Conservation (phyloP, 345 rosid genomes). For the Microthlaspi erraticum region DNA sequence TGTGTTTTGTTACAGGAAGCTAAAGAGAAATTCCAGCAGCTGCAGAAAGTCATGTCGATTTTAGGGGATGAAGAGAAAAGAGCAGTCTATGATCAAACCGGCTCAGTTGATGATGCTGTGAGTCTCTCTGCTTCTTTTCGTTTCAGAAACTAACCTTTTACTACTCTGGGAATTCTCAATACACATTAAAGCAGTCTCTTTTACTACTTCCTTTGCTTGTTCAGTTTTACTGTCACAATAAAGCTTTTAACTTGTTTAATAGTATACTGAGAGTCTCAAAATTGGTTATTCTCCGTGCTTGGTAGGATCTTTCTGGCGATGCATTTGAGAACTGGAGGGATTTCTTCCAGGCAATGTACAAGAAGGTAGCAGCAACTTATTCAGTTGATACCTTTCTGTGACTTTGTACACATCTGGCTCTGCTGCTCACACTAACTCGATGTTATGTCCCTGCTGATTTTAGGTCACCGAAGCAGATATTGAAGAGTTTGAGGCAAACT, state of each 20-base stretch:
- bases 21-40: constrained; percentile 92
- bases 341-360: constrained; percentile 67
- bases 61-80: constrained; percentile 91
- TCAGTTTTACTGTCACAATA: not conserved
- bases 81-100: constrained; percentile 85
- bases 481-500: constrained; percentile 80
- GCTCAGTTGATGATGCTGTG: constrained; percentile 86
- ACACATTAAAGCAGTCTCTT: not conserved
- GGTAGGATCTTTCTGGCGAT: constrained; percentile 79
- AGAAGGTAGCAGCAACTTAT: constrained; percentile 55
- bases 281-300: constrained; percentile 19
- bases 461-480: constrained; percentile 85
- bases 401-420: not conserved
- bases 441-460: constrained; percentile 8
- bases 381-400: not conserved
- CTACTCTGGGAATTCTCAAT: not conserved
- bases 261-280: not conserved
- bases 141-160: too few species aligned
- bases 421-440: constrained; percentile 14
- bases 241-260: constrained; percentile 9
- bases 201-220: not conserved
- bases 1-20: constrained; percentile 61
- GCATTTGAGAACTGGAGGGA: constrained; percentile 62
- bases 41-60: constrained; percentile 90
- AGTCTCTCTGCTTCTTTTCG: constrained; percentile 41